Percentiles rank a stretch among this genome's conserved stretches.
These are phyloP conservation scores for Cryptosporidium felis DNA, from an alignment of 169 alveolate species.

Conservation along the genomic window DNA sequence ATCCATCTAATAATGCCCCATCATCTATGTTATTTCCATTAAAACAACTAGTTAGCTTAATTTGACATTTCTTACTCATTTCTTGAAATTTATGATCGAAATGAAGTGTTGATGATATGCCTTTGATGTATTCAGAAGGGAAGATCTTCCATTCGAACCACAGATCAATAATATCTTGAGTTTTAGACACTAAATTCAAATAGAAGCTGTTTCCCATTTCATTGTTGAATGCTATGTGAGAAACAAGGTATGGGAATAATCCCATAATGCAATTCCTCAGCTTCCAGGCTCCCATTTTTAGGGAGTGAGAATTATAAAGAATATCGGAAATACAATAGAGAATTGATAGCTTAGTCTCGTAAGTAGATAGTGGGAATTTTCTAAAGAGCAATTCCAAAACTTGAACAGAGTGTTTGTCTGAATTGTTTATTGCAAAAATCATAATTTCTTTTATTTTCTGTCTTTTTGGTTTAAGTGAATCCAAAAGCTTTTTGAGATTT, in stretches of 20 bases:
- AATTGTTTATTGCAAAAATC: conserved; percentile 39
- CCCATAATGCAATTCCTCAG: conserved; percentile 17
- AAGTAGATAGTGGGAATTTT: conserved; percentile 23
- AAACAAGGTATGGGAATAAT: conserved; percentile 39
- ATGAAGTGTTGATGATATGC: conserved; percentile 22
- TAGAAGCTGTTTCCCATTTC: conserved; percentile 14
- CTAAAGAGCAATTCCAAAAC: conserved; percentile 6
- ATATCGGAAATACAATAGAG: conserved; percentile 48
- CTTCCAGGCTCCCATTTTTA: conserved; percentile 61
- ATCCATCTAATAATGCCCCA: conserved; percentile 10
- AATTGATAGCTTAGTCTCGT: neutral
- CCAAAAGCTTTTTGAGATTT: neutral
- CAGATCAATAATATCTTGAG: neutral
- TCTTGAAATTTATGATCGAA: conserved; percentile 12
- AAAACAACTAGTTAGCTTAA: neutral
- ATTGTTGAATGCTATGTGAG: conserved; percentile 31
- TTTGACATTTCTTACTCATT: neutral
- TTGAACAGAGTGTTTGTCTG: conserved; percentile 41
- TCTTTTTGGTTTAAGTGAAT: conserved; percentile 8
- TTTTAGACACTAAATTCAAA: neutral
- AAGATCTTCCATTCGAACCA: conserved; percentile 58
- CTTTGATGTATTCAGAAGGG: conserved; percentile 35
- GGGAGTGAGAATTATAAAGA: conserved; percentile 48
- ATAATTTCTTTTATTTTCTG: conserved; percentile 6
- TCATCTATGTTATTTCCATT: neutral